phyloP scores from a whole-genome alignment of 2,329 filamentous ascomycete species.

The Botrytis porri region DNA sequence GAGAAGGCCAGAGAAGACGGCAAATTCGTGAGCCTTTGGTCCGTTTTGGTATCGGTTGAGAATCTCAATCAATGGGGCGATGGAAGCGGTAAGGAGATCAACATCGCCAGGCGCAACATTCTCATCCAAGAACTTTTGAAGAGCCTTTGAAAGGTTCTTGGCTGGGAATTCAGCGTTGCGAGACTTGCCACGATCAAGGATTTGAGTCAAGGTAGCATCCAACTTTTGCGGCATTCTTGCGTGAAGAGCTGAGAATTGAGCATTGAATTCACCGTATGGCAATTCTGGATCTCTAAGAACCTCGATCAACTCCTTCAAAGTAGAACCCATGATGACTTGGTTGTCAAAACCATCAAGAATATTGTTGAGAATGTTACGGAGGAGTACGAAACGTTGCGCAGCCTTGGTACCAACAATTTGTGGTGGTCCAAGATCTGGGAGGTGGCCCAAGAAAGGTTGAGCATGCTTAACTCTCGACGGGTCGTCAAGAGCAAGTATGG shows the following conservation, averaged over 20 bases:
- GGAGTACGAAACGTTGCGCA: conserved; percentile 77
- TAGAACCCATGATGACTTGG: conserved; percentile 88
- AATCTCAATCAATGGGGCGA: conserved; percentile 74
- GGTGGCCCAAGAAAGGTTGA: conserved; percentile 85
- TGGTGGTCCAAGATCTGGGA: conserved; percentile 82
- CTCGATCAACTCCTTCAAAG: conserved; percentile 83
- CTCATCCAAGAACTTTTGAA: conserved; percentile 86
- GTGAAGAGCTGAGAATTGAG: conserved; percentile 94
- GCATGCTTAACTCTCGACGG: conserved; percentile 96
- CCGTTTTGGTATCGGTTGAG: conserved; percentile 81
- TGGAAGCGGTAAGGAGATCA: conserved; percentile 66
- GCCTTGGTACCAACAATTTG: conserved; percentile 89
- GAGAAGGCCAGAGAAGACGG: conserved; percentile 75
- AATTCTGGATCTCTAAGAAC: conserved; percentile 87
- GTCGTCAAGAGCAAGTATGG: conserved; percentile 92
- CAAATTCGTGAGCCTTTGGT: conserved; percentile 85
- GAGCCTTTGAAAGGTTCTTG: conserved; percentile 78
- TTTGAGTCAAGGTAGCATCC: conserved; percentile 74
- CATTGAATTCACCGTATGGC: conserved; percentile 94
- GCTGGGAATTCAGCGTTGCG: conserved; percentile 87
- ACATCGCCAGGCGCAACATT: conserved; percentile 72
- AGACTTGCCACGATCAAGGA: conserved; percentile 77
- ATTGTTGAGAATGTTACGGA: conserved; percentile 76
- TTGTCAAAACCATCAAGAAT: conserved; percentile 95
- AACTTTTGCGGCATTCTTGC: conserved; percentile 95